These are phyloP conservation scores for Pestalotiopsis sp. DNA, from an alignment of 2,329 filamentous ascomycete genomes.

Conservation along the genomic window DNA sequence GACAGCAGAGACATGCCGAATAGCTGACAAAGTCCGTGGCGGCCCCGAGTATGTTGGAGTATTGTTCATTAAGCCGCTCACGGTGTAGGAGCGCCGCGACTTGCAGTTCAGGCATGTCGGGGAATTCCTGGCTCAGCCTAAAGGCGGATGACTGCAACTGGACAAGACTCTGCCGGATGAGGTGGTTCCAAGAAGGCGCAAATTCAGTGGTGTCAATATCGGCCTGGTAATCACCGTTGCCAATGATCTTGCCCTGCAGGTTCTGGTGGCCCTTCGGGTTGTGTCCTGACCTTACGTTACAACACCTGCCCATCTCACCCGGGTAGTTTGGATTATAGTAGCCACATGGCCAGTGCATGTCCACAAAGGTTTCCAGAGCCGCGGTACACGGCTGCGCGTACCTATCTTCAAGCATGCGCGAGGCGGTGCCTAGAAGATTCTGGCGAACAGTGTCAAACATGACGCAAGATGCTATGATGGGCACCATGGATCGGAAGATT, in stretches of 20 bases:
- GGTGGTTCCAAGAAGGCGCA: constrained; percentile 29
- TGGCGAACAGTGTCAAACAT: constrained; percentile 37
- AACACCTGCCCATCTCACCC: constrained; percentile 31
- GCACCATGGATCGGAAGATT: constrained; percentile 33
- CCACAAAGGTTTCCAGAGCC: constrained; percentile 32
- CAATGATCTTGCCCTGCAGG: constrained; percentile 34
- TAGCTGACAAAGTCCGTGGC: constrained; percentile 32
- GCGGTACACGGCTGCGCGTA: constrained; percentile 32
- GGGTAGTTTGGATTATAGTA: constrained; percentile 25
- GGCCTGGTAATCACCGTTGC: constrained; percentile 35
- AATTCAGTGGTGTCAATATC: constrained; percentile 27
- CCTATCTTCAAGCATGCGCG: constrained; percentile 32
- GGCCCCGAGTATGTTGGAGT: constrained; percentile 30
- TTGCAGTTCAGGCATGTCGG: constrained; percentile 31
- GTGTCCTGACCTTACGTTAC: constrained; percentile 34
- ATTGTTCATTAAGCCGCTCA: constrained; percentile 33
- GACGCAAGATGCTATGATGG: constrained; percentile 35
- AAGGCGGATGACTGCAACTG: constrained; percentile 32
- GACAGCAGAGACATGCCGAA: constrained; percentile 34
- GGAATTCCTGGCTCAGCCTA: constrained; percentile 30
- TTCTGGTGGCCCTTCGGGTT: constrained; percentile 37
- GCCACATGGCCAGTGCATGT: constrained; percentile 34
- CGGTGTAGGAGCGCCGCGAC: constrained; percentile 32
- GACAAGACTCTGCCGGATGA: constrained; percentile 28
- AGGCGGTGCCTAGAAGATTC: constrained; percentile 33